Evolutionary conservation across 495 filamentous ascomycete genomes (phyloP).

Genomic region (Hamigera avellanea): DNA sequence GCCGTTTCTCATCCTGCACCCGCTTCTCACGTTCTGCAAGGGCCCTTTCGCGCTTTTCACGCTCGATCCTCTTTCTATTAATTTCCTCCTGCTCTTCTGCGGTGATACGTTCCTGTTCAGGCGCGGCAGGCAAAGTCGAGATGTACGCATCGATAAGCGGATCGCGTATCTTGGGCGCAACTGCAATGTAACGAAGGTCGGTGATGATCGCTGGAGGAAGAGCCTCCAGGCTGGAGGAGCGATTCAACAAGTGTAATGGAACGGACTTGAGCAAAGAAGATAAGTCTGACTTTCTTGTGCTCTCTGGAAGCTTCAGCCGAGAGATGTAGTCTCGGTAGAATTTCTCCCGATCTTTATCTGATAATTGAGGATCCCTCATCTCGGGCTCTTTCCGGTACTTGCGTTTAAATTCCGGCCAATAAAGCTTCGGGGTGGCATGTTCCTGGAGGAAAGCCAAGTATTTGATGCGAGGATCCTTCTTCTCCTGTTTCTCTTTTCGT

Average conservation of each 20-base stretch:
- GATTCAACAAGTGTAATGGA: slow-evolving; percentile 54
- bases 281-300: slow-evolving; percentile 68
- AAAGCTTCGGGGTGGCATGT: slow-evolving; percentile 76
- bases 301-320: slow-evolving; percentile 63
- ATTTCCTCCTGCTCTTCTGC: slow-evolving; percentile 49
- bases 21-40: slow-evolving; percentile 60
- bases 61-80: slow-evolving; percentile 49
- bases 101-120: slow-evolving; percentile 39
- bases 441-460: slow-evolving; percentile 76
- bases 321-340: slow-evolving; percentile 80
- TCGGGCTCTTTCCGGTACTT: slow-evolving; percentile 73
- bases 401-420: slow-evolving; percentile 92
- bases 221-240: slow-evolving; percentile 45
- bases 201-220: slow-evolving; percentile 59
- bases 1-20: slow-evolving; percentile 64
- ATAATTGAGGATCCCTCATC: slow-evolving; percentile 66
- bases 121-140: slow-evolving; percentile 55
- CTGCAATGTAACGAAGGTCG: slow-evolving; percentile 73
- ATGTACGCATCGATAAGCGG: slow-evolving; percentile 68
- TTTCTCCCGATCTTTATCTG: slow-evolving; percentile 85
- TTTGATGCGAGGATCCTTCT: slow-evolving; percentile 72
- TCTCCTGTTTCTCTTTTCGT: slow-evolving; percentile 63
- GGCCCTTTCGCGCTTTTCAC: slow-evolving; percentile 60
- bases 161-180: slow-evolving; percentile 57
- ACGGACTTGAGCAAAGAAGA: slow-evolving; percentile 60